Percentiles rank a stretch among this genome's conserved stretches.
phyloP scores from a whole-genome alignment of 331 rosid species.

The Quercus phellos region DNA sequence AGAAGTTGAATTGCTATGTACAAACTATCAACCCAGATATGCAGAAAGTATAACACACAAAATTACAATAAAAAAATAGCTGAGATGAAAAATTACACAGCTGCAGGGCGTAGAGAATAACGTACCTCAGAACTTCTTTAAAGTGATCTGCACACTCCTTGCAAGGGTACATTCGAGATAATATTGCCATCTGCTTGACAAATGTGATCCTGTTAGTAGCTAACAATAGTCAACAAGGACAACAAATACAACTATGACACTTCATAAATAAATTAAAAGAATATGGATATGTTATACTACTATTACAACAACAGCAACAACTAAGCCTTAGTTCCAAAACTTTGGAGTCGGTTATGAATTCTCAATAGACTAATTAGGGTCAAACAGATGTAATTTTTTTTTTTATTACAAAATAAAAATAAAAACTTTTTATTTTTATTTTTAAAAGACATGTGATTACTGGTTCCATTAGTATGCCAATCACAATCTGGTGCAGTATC shows the following conservation, averaged over 20 bases:
- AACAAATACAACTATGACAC: background rate
- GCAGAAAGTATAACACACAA: background rate
- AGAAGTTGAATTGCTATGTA: too few relatives aligned
- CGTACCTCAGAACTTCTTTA: conserved; percentile 72
- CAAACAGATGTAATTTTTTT: too few relatives aligned
- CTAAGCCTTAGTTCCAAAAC: too few relatives aligned
- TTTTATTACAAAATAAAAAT: too few relatives aligned
- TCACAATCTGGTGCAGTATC: background rate
- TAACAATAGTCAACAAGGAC: conserved; percentile 1
- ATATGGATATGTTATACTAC: too few relatives aligned
- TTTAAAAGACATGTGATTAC: too few relatives aligned
- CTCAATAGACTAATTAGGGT: too few relatives aligned
- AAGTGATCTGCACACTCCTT: conserved; percentile 93
- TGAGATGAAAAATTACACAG: background rate
- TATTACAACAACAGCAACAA: too few relatives aligned
- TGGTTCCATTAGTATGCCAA: background rate
- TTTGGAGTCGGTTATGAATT: too few relatives aligned
- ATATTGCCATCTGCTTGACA: conserved; percentile 57
- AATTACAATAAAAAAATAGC: background rate
- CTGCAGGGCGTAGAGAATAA: conserved; percentile 3
- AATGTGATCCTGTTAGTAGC: conserved; percentile 18
- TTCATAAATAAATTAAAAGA: too few relatives aligned
- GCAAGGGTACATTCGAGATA: conserved; percentile 85
- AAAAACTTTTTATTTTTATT: too few relatives aligned
- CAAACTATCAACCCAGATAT: too few relatives aligned